A percentile compares a stretch with the other conserved stretches of the same genome.
phyloP scores from a whole-genome alignment of 1,284 basidiomycete genomes.

The Athelia psychrophila region DNA sequence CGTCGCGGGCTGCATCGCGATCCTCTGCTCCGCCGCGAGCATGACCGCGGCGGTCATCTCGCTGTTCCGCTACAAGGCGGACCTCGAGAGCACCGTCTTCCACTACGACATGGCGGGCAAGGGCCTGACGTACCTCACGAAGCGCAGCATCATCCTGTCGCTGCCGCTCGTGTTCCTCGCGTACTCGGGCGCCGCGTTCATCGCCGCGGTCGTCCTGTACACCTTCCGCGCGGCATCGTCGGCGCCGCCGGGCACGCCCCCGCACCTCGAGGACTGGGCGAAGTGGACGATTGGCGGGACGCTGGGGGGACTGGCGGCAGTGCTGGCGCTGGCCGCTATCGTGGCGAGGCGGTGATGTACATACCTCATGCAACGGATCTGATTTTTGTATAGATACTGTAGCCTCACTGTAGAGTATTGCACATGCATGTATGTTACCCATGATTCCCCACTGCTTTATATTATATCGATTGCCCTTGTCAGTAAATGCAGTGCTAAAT shows the following conservation, averaged over 20 bases:
- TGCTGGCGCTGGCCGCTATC: slow-evolving; percentile 51
- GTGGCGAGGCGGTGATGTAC: slow-evolving; percentile 31
- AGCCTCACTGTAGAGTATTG: too few species aligned
- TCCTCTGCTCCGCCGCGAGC: slow-evolving; percentile 63
- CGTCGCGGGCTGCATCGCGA: slow-evolving; percentile 60
- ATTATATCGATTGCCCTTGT: too few species aligned
- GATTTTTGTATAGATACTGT: too few species aligned
- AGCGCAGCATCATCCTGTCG: slow-evolving; percentile 59
- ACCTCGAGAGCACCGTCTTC: slow-evolving; percentile 46
- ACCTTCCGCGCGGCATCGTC: slow-evolving; percentile 51
- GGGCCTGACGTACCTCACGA: slow-evolving; percentile 50
- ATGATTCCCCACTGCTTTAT: too few species aligned
- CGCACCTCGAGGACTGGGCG: slow-evolving; percentile 54
- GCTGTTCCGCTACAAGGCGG: slow-evolving; percentile 63
- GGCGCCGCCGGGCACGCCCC: slow-evolving; percentile 29
- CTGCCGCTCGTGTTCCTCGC: slow-evolving; percentile 72
- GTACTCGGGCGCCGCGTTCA: slow-evolving; percentile 64
- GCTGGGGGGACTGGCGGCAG: slow-evolving; percentile 58
- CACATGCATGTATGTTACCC: too few species aligned
- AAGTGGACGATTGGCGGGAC: slow-evolving; percentile 62
- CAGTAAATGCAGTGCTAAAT: too few species aligned
- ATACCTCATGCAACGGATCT: too few species aligned
- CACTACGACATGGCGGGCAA: slow-evolving; percentile 41
- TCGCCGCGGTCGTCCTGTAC: slow-evolving; percentile 63
- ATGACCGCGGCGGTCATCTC: slow-evolving; percentile 66